Evolutionary conservation across 2,329 filamentous ascomycete genomes (phyloP).

Genomic region (Fusarium brevicatenulatum): DNA sequence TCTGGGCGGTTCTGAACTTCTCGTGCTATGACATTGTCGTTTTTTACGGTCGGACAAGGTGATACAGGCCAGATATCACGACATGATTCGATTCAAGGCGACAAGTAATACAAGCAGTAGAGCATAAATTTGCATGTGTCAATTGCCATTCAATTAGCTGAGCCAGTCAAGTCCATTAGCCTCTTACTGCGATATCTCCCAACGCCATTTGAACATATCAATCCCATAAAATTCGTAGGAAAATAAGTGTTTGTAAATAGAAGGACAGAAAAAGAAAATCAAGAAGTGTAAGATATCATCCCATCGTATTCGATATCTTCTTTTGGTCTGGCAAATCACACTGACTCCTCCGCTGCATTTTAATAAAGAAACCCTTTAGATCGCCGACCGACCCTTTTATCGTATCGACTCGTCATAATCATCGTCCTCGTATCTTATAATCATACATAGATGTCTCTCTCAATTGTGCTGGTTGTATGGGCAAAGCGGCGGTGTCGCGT

Average conservation of each 20-base stretch:
- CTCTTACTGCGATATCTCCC: rapidly evolving
- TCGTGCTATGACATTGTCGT: too few species aligned
- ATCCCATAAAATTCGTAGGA: too few species aligned
- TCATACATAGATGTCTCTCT: background rate
- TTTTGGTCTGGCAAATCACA: background rate
- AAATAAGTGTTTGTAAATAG: too few species aligned
- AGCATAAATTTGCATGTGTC: background rate
- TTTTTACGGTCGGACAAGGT: too few species aligned
- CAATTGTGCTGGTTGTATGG: background rate
- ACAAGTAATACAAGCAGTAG: background rate
- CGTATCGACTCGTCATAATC: background rate
- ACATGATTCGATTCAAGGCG: rapidly evolving
- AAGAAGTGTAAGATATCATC: background rate
- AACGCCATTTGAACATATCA: background rate
- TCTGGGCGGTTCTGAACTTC: background rate
- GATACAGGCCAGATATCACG: background rate
- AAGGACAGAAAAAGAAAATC: too few species aligned
- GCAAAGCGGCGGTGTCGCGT: background rate
- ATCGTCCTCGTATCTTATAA: background rate
- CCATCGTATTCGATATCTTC: background rate
- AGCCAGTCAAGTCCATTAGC: background rate
- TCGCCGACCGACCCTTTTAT: background rate
- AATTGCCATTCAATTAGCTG: too few species aligned
- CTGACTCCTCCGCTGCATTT: background rate
- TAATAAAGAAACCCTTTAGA: background rate